These are phyloP conservation scores for Calendula officinalis DNA, from an alignment of 129 eudicot species.

Conservation along the genomic window DNA sequence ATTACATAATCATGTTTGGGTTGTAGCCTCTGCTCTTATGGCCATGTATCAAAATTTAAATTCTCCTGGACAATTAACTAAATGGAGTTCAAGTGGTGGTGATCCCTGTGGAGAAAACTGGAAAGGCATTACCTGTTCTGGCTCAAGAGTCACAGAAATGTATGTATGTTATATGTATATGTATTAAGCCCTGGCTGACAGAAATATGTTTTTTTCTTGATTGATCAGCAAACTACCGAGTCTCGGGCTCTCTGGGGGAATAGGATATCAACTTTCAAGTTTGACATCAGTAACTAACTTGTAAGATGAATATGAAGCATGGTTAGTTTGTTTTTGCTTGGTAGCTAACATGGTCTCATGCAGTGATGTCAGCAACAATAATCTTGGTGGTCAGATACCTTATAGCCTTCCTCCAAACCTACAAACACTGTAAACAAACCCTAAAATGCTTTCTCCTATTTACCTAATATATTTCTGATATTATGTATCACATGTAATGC, in stretches of 20 bases:
- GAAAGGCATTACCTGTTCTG: slow-evolving; percentile 59
- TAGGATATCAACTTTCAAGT: slow-evolving; percentile 56
- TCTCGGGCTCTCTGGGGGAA: slow-evolving; percentile 48
- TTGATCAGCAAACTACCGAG: slow-evolving; percentile 43
- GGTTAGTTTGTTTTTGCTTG: background rate
- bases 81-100: slow-evolving; percentile 60
- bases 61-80: slow-evolving; percentile 43
- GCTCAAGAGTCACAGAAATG: slow-evolving; percentile 58
- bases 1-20: background rate
- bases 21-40: slow-evolving; percentile 48
- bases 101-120: slow-evolving; percentile 64
- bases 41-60: slow-evolving; percentile 51
- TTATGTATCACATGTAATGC: slow-evolving; percentile 1
- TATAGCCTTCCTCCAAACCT: slow-evolving; percentile 36
- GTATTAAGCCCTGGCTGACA: no score
- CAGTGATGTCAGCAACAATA: slow-evolving; percentile 38
- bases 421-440: slow-evolving; percentile 24
- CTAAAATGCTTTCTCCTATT: background rate
- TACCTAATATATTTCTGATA: background rate
- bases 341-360: background rate
- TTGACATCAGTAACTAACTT: slow-evolving; percentile 48
- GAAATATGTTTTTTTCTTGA: background rate
- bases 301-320: slow-evolving; percentile 30
- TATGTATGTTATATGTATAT: background rate
- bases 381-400: slow-evolving; percentile 38